Evolutionary conservation across 768 basidiomycete species (phyloP), one percentile per base, ranked within the genome.

Genomic region (Tricholoma flavovirens): DNA sequence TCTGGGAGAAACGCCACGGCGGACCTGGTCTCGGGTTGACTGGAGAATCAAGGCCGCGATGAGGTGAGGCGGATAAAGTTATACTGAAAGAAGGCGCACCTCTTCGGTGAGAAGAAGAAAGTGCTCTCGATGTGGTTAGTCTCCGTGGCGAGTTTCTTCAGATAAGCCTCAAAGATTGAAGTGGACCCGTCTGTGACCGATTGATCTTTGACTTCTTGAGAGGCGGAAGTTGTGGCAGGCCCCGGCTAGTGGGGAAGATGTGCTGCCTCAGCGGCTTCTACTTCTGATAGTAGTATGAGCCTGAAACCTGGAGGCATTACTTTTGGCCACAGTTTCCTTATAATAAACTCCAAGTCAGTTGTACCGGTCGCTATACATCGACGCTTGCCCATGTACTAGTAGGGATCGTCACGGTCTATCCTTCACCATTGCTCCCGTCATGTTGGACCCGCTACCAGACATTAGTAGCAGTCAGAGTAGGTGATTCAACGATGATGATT

Each of bases 81-180:
- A 7, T 9, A 42, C 22, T 4, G 45, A 50, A 53, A 30, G 24
- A 62, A 60, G n/a, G 45, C 63, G 38, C 52, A 67, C 66, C 26
- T 36, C 56, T 53, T 60, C 35, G 7, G 61, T 65, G 24, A 67
- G 42, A 30, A 60, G 40, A 53, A 69, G n/a, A n/a, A 69, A 15
- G 54, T 59, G 43, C 58, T 65, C 49, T 71, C 67, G 12, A 69
- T 54, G 35, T 66, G 66, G 53, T 69, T 68, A 22, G 68, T 67
- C 48, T 69, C 67, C 12, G 69, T 66, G 17, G 64, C 64, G 11
- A 66, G 56, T 21, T 57, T 62, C 40, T 36, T 64, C 54, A 68
- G 53, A 56, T 68, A 67, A 6, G 55, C 40, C 22, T 45, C 36
- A 42, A 56, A 56, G 36, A 62, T n/a, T n/a, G n/a, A 56, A 26